phyloP scores from a whole-genome alignment of 2,329 filamentous ascomycete species.

The Aspergillus felis region DNA sequence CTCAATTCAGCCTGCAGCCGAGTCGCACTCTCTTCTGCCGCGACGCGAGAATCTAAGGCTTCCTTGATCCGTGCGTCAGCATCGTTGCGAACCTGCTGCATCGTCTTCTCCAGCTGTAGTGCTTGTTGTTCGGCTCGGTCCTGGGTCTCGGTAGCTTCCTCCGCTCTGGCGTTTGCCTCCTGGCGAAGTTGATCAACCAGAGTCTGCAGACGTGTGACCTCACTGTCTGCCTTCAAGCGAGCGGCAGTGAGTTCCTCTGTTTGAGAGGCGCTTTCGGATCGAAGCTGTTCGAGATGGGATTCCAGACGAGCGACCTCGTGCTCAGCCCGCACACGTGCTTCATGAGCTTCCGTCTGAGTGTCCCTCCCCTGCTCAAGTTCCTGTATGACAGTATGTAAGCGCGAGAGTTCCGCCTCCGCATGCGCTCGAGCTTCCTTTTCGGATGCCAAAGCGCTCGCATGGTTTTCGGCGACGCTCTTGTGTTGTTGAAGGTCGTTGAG shows the following conservation, averaged over 20 bases:
- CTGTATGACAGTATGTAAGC: constrained; percentile 49
- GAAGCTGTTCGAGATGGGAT: constrained; percentile 12
- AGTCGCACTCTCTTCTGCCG: constrained; percentile 31
- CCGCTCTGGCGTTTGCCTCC: constrained; percentile 13
- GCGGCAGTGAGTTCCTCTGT: constrained; percentile 16
- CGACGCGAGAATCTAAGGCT: constrained; percentile 14
- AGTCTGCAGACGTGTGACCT: constrained; percentile 24
- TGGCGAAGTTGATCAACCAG: constrained; percentile 33
- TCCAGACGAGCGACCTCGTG: constrained; percentile 12
- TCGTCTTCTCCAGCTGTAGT: constrained; percentile 23
- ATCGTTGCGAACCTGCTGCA: constrained; percentile 20
- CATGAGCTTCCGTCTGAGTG: constrained; percentile 10
- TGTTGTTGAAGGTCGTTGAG: constrained; percentile 1
- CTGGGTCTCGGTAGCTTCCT: constrained; percentile 21
- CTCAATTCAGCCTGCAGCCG: constrained; percentile 46
- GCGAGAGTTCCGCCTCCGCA: constrained; percentile 22
- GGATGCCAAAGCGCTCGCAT: not conserved
- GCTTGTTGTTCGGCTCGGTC: constrained; percentile 26
- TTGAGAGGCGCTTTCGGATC: constrained; percentile 10
- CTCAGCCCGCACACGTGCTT: constrained; percentile 16
- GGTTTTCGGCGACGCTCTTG: constrained; percentile 1
- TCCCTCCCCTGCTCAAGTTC: constrained; percentile 27
- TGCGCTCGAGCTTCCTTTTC: constrained; percentile 17
- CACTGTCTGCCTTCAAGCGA: constrained; percentile 20
- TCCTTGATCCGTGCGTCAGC: constrained; percentile 19